Conservation (phyloP, 352 stramenopile genomes). For the Phytophthora megakarya region DNA sequence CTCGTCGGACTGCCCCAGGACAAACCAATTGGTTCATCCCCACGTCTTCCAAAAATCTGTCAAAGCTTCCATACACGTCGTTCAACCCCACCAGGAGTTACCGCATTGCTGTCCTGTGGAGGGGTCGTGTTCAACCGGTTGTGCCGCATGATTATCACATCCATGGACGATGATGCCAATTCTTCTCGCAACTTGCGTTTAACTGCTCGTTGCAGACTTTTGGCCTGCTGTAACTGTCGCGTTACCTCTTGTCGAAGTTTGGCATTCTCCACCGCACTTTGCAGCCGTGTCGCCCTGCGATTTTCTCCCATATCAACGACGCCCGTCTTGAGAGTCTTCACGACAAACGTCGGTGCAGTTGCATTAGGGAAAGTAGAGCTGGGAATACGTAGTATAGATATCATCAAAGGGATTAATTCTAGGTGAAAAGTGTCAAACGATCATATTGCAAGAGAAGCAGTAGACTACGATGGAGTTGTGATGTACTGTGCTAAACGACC, state of each 20-base stretch:
- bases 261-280: conserved; percentile 24
- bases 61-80: conserved; percentile 7
- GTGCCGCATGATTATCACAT: conserved; percentile 5
- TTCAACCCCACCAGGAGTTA: conserved; percentile 25
- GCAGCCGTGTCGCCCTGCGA: conserved; percentile 25
- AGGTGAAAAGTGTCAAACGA: too few relatives aligned
- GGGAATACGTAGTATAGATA: too few relatives aligned
- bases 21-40: conserved; percentile 19
- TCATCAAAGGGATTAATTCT: too few relatives aligned
- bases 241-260: conserved; percentile 14
- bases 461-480: too few relatives aligned
- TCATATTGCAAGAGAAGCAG: too few relatives aligned
- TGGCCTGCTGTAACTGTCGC: conserved; percentile 25
- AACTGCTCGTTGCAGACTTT: conserved; percentile 25
- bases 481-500: too few relatives aligned
- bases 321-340: conserved; percentile 16
- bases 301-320: conserved; percentile 26
- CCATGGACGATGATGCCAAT: conserved; percentile 14
- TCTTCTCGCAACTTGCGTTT: conserved; percentile 25
- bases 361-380: too few relatives aligned
- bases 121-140: conserved; percentile 15
- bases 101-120: conserved; percentile 21
- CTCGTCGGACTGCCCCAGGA: neutral
- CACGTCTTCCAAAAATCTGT: conserved; percentile 6
- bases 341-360: neutral